A percentile compares a stretch with the other conserved stretches of the same genome.
These are phyloP conservation scores for Sequoia sempervirens DNA, from an alignment of 75 land plant genomes.

Conservation along the genomic window DNA sequence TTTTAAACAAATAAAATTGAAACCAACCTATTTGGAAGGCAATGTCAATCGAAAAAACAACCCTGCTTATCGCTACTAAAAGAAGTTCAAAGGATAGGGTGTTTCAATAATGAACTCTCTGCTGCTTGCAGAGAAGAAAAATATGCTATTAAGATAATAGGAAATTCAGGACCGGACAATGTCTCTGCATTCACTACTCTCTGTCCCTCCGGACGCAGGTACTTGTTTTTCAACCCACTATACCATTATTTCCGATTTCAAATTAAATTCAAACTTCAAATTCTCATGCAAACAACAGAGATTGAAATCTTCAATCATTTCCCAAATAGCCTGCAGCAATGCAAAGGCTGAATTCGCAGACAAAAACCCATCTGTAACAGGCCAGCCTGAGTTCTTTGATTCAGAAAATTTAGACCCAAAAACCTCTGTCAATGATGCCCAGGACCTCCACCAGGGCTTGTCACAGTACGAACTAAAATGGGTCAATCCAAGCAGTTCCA, in stretches of 20 bases:
- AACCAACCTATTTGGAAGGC: too few relatives aligned
- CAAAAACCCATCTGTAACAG: constrained; percentile 20
- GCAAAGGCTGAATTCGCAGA: neutral
- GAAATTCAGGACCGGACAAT: neutral
- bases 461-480: constrained; percentile 40
- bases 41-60: too few relatives aligned
- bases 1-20: too few relatives aligned
- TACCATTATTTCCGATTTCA: neutral
- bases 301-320: neutral
- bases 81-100: too few relatives aligned
- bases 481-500: constrained; percentile 61
- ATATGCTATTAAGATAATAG: neutral
- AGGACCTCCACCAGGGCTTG: constrained; percentile 13
- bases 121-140: neutral
- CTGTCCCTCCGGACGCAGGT: constrained; percentile 6
- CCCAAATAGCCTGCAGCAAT: neutral
- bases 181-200: neutral
- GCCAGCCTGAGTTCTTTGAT: constrained; percentile 38
- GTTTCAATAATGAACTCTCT: neutral
- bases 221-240: neutral
- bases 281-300: neutral
- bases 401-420: constrained; percentile 5
- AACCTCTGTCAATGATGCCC: neutral
- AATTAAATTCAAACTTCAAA: neutral
- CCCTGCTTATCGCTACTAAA: too few relatives aligned